These are phyloP conservation scores for Argentina anserina DNA, from an alignment of 306 rosid genomes.

Conservation along the genomic window DNA sequence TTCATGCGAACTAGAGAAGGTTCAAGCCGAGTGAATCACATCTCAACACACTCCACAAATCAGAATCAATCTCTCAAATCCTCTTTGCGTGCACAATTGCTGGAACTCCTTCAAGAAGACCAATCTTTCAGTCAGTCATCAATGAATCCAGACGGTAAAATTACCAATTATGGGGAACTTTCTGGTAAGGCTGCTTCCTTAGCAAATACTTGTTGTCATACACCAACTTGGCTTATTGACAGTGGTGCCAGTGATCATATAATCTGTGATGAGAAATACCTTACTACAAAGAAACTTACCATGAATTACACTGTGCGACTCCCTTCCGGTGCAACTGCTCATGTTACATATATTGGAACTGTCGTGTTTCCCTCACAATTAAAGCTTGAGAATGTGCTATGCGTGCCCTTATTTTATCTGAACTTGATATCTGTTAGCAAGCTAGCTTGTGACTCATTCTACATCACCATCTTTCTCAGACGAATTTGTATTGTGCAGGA, in stretches of 20 bases:
- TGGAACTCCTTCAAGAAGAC: not conserved
- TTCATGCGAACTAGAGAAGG: not conserved
- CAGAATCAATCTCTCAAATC: not conserved
- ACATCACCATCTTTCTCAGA: not conserved
- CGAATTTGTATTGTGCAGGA: not conserved
- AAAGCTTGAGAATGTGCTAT: not conserved
- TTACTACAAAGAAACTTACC: too few relatives aligned
- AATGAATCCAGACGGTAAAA: not conserved
- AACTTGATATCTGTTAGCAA: not conserved
- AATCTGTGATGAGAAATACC: too few relatives aligned
- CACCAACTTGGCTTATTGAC: too few relatives aligned
- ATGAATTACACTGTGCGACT: too few relatives aligned
- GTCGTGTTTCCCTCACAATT: not conserved
- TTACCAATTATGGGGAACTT: not conserved
- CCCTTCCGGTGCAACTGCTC: too few relatives aligned
- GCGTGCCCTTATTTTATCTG: not conserved
- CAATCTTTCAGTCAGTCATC: not conserved
- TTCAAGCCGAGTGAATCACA: not conserved
- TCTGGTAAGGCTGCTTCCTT: not conserved
- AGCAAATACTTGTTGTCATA: too few relatives aligned
- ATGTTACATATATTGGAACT: not conserved
- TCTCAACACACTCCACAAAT: not conserved
- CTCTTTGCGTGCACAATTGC: not conserved
- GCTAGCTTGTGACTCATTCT: not conserved
- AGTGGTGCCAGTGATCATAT: too few relatives aligned